Evolutionary conservation across 2,329 filamentous ascomycete genomes (phyloP).

Genomic region (Aspergillus sp.): DNA sequence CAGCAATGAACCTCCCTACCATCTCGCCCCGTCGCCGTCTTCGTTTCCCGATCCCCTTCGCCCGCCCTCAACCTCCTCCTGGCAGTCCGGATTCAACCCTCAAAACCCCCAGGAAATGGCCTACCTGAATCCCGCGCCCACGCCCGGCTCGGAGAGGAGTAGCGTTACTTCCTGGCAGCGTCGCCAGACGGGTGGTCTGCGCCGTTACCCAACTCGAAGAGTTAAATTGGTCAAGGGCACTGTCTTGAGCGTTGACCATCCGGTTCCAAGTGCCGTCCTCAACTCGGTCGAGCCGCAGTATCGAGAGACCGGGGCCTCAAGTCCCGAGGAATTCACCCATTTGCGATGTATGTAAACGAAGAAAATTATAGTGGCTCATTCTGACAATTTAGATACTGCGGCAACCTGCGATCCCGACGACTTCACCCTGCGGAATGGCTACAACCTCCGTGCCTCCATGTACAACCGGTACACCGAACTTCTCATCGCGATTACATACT

Average conservation of each 20-base stretch:
- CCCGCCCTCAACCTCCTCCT: background rate
- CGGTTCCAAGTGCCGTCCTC: conserved; percentile 94
- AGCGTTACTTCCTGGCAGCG: conserved; percentile 42
- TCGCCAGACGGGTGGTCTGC: conserved; percentile 64
- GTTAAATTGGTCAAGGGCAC: conserved; percentile 98
- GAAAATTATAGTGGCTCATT: background rate
- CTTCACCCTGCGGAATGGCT: conserved; percentile 98
- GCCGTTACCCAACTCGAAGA: conserved; percentile 92
- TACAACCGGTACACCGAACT: conserved; percentile 98
- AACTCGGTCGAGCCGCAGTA: conserved; percentile 95
- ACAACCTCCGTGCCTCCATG: conserved; percentile 96
- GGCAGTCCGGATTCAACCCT: background rate
- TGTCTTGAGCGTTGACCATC: conserved; percentile 95
- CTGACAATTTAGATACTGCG: conserved; percentile 68
- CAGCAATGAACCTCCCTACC: background rate
- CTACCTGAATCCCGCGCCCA: background rate
- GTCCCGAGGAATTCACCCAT: conserved; percentile 87
- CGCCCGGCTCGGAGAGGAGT: background rate
- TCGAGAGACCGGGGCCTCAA: conserved; percentile 70
- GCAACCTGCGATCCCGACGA: conserved; percentile 99
- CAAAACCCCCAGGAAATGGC: background rate
- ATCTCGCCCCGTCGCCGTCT: background rate
- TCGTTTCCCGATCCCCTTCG: background rate
- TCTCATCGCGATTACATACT: conserved; percentile 97
- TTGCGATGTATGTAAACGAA: conserved; percentile 71